phyloP scores from a whole-genome alignment of 306 rosid genomes.

The Quercus mongolica region DNA sequence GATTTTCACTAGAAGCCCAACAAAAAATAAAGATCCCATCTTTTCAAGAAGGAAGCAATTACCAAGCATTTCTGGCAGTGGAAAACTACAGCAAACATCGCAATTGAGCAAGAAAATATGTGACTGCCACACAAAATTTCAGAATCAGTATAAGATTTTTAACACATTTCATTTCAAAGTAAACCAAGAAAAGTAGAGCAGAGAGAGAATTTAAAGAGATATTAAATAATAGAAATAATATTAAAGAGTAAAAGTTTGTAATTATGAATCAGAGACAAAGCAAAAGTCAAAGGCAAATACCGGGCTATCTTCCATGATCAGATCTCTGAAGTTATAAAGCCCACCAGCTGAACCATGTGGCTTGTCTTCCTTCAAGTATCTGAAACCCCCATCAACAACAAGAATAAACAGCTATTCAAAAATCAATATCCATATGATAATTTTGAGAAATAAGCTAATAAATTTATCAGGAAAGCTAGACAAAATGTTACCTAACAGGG shows the following conservation, averaged over 20 bases:
- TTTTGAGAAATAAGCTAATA: constrained; percentile 4
- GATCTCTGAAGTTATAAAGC: constrained; percentile 77
- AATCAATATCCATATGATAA: not conserved
- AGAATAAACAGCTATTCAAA: constrained; percentile 4
- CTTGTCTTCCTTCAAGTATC: constrained; percentile 88
- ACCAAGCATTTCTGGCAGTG: constrained; percentile 91
- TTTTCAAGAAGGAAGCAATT: constrained; percentile 23
- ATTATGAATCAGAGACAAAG: constrained; percentile 8
- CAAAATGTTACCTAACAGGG: constrained; percentile 64
- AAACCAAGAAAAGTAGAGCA: not conserved
- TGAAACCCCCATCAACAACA: constrained; percentile 20
- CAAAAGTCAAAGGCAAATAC: constrained; percentile 39
- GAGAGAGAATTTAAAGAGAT: not conserved
- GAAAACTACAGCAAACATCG: constrained; percentile 95
- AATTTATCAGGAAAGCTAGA: not conserved
- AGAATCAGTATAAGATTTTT: constrained; percentile 23
- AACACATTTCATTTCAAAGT: not conserved
- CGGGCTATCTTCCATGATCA: constrained; percentile 90
- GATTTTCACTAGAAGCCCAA: constrained; percentile 1
- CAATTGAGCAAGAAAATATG: constrained; percentile 90
- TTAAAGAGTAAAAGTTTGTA: not conserved
- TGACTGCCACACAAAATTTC: constrained; percentile 50
- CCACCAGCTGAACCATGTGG: constrained; percentile 99
- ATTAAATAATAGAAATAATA: not conserved
- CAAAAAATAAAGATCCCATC: not conserved